Percentiles rank a stretch among this genome's conserved stretches.
Evolutionary conservation across 108 stramenopile genomes (phyloP).

Genomic region (Schizochytrium sp.): DNA sequence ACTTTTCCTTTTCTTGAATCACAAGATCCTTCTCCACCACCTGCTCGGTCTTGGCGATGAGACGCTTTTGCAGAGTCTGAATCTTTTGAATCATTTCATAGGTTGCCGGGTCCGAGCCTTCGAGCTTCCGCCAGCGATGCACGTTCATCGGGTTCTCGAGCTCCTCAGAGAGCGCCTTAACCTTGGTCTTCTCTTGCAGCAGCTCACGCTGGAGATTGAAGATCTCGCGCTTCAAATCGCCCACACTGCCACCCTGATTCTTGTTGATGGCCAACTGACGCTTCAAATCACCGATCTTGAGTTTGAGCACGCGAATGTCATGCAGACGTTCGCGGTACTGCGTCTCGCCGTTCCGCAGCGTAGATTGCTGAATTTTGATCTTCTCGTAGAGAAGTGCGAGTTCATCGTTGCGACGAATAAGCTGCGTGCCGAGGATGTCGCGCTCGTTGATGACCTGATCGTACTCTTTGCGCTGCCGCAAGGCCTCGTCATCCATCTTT

Average conservation of each 20-base stretch:
- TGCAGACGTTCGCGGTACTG: constrained; percentile 55
- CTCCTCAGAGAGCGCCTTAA: constrained; percentile 62
- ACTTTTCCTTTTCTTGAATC: constrained; percentile 67
- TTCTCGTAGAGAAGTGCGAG: constrained; percentile 71
- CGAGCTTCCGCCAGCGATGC: constrained; percentile 72
- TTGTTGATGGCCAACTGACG: constrained; percentile 53
- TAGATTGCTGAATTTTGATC: constrained; percentile 66
- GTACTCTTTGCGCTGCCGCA: constrained; percentile 59
- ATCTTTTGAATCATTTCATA: constrained; percentile 81
- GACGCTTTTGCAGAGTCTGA: constrained; percentile 59
- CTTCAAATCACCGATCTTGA: constrained; percentile 59
- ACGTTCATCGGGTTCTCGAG: constrained; percentile 78
- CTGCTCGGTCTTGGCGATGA: constrained; percentile 71
- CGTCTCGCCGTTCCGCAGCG: constrained; percentile 61
- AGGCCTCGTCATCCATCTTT: constrained; percentile 63
- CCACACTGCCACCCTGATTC: constrained; percentile 35
- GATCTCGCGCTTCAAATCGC: constrained; percentile 54
- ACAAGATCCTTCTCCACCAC: constrained; percentile 60
- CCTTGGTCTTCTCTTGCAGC: constrained; percentile 70
- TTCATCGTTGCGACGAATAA: constrained; percentile 77
- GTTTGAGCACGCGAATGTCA: constrained; percentile 61
- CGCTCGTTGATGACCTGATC: constrained; percentile 67
- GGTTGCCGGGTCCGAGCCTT: constrained; percentile 66
- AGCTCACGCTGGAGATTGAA: constrained; percentile 59
- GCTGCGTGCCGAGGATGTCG: constrained; percentile 75